These are phyloP conservation scores for Calamus simplicifolius DNA, from an alignment of 176 grass and related monocot species.

Conservation along the genomic window DNA sequence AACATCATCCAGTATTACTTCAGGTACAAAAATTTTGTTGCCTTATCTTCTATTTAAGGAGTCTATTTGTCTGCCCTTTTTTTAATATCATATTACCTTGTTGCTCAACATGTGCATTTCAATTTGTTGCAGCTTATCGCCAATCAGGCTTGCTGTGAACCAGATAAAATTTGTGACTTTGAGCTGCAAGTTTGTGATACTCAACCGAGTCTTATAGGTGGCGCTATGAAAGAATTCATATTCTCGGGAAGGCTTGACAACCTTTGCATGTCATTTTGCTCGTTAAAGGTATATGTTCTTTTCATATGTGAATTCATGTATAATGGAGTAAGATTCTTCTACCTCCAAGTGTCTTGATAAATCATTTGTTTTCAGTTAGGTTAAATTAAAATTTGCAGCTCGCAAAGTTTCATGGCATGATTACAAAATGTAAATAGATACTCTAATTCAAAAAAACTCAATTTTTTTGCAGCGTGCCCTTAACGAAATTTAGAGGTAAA, in stretches of 20 bases:
- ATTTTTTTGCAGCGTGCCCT: too few species aligned
- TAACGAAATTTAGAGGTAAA: too few species aligned
- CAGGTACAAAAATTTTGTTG: conserved; percentile 36
- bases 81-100: too few species aligned
- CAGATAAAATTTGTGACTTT: conserved; percentile 82
- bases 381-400: too few species aligned
- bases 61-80: too few species aligned
- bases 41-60: too few species aligned
- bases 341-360: too few species aligned
- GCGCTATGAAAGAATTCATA: conserved; percentile 90
- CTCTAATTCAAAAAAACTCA: too few species aligned
- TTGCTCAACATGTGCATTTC: neutral
- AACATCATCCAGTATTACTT: conserved; percentile 72
- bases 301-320: neutral
- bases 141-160: conserved; percentile 55
- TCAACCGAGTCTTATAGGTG: conserved; percentile 72
- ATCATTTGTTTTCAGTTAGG: too few species aligned
- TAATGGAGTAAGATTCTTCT: too few species aligned
- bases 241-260: conserved; percentile 98
- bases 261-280: conserved; percentile 99
- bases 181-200: conserved; percentile 95
- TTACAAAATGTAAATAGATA: too few species aligned
- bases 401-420: too few species aligned
- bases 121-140: conserved; percentile 63
- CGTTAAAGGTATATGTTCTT: conserved; percentile 52